Conservation (phyloP, 169 alveolate species). For the Plasmodium vivax region DNA sequence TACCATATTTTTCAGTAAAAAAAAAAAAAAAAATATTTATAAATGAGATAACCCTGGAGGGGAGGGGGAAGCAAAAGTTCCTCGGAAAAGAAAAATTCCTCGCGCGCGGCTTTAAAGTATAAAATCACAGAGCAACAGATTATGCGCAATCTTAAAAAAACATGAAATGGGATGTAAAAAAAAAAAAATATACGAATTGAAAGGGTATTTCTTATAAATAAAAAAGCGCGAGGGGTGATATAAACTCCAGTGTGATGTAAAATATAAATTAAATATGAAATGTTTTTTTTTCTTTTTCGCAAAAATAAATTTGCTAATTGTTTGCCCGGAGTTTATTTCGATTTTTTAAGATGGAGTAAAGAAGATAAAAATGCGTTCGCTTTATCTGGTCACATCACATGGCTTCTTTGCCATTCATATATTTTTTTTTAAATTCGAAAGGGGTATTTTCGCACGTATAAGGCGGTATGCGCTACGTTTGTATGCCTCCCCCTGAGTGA, state of each 20-base stretch:
- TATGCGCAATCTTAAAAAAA: background rate
- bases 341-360: background rate
- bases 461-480: background rate
- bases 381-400: background rate
- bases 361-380: background rate
- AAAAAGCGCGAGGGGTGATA: background rate
- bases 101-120: background rate
- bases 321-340: background rate
- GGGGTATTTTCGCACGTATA: background rate
- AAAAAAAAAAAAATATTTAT: background rate
- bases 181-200: background rate
- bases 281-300: background rate
- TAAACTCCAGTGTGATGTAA: background rate
- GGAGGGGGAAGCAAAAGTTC: background rate
- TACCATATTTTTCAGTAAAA: background rate
- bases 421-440: background rate
- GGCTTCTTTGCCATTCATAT: background rate
- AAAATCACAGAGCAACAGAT: background rate
- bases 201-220: background rate
- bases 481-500: background rate
- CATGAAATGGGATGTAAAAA: background rate
- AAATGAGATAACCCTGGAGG: background rate
- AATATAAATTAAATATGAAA: background rate
- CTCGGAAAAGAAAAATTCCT: background rate
- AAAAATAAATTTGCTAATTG: background rate